Evolutionary conservation across 225 moss, liverwort and hornwort species (phyloP), one percentile per base, ranked within the genome.

Genomic region (Sphagnum contortum): DNA sequence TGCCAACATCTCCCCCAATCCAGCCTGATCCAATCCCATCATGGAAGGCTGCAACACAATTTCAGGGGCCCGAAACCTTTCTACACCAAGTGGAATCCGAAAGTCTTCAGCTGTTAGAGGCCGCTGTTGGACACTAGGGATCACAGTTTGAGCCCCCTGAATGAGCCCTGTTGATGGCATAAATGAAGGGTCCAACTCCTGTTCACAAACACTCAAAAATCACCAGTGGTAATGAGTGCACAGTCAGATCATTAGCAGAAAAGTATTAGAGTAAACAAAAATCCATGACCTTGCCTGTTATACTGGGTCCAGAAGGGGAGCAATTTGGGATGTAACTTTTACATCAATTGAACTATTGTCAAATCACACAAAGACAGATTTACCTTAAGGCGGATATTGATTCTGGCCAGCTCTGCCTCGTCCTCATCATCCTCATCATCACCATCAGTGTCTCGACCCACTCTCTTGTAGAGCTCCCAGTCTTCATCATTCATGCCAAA

Each of bases 401-500:
- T 74, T 57, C 92, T 79, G 59, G 62, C 75, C 49, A 90, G 77
- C 70, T 95, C 92, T 4, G 86, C 81, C 74, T 95, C 95, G 76
- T 95, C 92, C 60, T 95, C 95, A 69, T 95, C 92, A 48, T 82
- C 89, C 74, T 92, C 95, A 69, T 95, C 92, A 66, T 83, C 76
- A 29, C 92, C 91, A 71, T 94, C 94, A 47, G 91, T 85, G 72
- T 95, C 92, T 81, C 87, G 90, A 61, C 95, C 87, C 92, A 95
- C 92, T 60, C 90, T 88, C 62, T 95, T 95, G 63, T 95, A 95
- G 7, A 95, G 81, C 64, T 95, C 92, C 95, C 95, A 95, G 64
- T 95, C 95, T 72, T 95, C 95, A 70, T 95, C 95, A 62, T 81
- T 80, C 92, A 90, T 77, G 55, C 95, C 95, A 71, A 95, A 95